A percentile compares a stretch with the other conserved stretches of the same genome.
Evolutionary conservation across 441 rosid species (phyloP).

Genomic region (Adansonia madagascariensis): DNA sequence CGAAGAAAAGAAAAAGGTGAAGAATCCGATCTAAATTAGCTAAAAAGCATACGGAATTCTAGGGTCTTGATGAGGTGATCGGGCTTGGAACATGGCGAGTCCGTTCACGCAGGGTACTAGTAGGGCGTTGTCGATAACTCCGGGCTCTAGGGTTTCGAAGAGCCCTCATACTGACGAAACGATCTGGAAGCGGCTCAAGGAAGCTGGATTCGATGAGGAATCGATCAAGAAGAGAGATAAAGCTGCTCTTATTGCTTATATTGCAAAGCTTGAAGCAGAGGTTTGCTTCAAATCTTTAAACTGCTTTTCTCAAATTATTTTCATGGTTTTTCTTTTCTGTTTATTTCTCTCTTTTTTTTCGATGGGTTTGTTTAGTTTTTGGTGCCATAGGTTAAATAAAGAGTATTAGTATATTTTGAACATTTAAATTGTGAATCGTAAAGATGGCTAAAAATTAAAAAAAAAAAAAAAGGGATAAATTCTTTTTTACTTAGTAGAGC

Average conservation of each 20-base stretch:
- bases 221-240: conserved; percentile 67
- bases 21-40: conserved; percentile 15
- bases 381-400: conserved; percentile 4
- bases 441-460: neutral
- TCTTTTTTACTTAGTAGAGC: neutral
- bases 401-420: neutral
- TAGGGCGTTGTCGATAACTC: conserved; percentile 37
- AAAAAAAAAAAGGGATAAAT: neutral
- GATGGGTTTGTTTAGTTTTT: neutral
- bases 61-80: conserved; percentile 23
- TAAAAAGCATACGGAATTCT: conserved; percentile 19
- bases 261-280: conserved; percentile 91
- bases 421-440: neutral
- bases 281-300: conserved; percentile 38
- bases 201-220: conserved; percentile 72
- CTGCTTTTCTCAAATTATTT: neutral
- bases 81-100: conserved; percentile 49
- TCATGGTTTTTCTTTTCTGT: neutral
- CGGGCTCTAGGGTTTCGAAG: conserved; percentile 59
- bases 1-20: conserved; percentile 16
- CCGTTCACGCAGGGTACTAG: conserved; percentile 44
- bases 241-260: conserved; percentile 80
- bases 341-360: neutral
- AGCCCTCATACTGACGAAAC: conserved; percentile 52
- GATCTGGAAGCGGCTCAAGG: conserved; percentile 74